Evolutionary conservation across 2,329 filamentous ascomycete species (phyloP).

Genomic region (Acephala macrosclerotiorum): DNA sequence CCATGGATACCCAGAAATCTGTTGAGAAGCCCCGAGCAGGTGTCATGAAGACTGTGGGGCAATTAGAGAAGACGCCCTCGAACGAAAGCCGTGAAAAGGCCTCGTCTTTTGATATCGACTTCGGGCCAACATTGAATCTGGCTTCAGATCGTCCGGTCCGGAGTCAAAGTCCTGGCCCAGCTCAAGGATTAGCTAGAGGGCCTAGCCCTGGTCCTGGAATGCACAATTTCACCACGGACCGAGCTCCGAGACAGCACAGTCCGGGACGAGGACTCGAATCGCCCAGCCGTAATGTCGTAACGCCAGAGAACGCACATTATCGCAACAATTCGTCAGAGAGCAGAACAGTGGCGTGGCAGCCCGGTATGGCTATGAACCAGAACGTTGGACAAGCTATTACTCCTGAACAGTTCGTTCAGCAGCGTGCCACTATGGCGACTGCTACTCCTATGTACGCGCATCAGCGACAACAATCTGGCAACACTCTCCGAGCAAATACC

Average conservation of each 20-base stretch:
- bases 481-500: constrained; percentile 50
- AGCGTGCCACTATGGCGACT: constrained; percentile 68
- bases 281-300: constrained; percentile 50
- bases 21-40: constrained; percentile 78
- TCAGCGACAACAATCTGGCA: constrained; percentile 62
- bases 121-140: constrained; percentile 79
- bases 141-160: constrained; percentile 31
- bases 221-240: constrained; percentile 25
- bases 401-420: constrained; percentile 84
- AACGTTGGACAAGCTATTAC: constrained; percentile 58
- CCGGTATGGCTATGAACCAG: constrained; percentile 64
- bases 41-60: constrained; percentile 79
- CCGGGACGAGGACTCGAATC: constrained; percentile 43
- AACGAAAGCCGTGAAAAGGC: constrained; percentile 17
- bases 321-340: constrained; percentile 61
- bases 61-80: constrained; percentile 23
- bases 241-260: constrained; percentile 26
- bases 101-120: constrained; percentile 75
- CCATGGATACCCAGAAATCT: constrained; percentile 51
- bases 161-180: constrained; percentile 64
- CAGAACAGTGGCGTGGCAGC: constrained; percentile 81
- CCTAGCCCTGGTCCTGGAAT: constrained; percentile 66
- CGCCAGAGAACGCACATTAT: constrained; percentile 46
- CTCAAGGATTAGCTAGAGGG: constrained; percentile 45
- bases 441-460: constrained; percentile 67